Conservation (phyloP, 768 basidiomycete species). For the Nevesoporus exiguus region DNA sequence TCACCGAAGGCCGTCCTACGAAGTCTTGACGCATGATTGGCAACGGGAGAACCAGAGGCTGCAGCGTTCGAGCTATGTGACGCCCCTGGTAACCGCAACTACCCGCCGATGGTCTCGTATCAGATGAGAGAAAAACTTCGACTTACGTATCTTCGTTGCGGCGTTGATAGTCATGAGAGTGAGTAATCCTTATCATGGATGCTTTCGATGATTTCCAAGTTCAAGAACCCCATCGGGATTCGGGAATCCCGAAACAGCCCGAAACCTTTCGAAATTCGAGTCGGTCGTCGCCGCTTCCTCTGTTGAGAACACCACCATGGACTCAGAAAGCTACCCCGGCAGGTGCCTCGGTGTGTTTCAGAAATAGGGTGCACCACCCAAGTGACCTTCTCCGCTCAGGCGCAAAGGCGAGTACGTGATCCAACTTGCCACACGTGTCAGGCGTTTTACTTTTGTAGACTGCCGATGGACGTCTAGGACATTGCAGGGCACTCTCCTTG, state of each 20-base stretch:
- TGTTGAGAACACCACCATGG: not conserved
- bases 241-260: constrained; percentile 1
- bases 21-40: not conserved
- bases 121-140: constrained; percentile 1
- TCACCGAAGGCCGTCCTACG: not conserved
- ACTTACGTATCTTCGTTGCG: constrained; percentile 10
- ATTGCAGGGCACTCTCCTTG: too few species aligned
- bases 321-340: not conserved
- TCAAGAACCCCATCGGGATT: not conserved
- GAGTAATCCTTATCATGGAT: constrained; percentile 12
- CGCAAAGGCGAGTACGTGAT: not conserved
- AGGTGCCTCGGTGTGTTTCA: constrained; percentile 12
- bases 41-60: not conserved
- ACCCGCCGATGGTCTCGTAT: not conserved
- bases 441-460: too few species aligned
- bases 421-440: not conserved
- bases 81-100: not conserved
- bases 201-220: not conserved
- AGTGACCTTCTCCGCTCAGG: not conserved
- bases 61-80: not conserved
- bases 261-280: not conserved
- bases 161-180: not conserved
- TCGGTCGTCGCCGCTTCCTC: not conserved
- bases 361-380: not conserved
- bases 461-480: too few species aligned